Conservation (phyloP, 345 rosid genomes). For the Euphorbia peplus region DNA sequence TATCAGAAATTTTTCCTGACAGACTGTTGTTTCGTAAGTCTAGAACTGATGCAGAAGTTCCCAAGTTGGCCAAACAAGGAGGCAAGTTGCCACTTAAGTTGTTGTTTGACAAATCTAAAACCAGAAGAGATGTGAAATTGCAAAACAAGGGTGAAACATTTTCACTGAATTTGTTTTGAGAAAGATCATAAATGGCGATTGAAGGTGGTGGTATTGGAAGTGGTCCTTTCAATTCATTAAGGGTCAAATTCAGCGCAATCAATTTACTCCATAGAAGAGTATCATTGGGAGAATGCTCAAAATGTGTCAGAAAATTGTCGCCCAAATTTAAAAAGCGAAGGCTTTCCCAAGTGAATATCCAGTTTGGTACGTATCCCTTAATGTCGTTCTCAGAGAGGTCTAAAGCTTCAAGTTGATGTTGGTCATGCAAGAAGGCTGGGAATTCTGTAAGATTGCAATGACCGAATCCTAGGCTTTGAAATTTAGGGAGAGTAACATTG, state of each 20-base stretch:
- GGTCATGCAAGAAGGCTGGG: slow-evolving; percentile 21
- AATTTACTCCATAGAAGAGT: background rate
- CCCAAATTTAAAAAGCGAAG: background rate
- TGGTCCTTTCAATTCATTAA: slow-evolving; percentile 2
- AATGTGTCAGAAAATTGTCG: slow-evolving; percentile 2
- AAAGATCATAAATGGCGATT: background rate
- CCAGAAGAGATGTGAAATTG: background rate
- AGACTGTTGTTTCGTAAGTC: background rate
- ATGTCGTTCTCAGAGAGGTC: slow-evolving; percentile 26
- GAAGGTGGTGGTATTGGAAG: slow-evolving; percentile 13
- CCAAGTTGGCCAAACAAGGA: background rate
- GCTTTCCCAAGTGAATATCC: background rate
- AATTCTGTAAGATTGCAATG: slow-evolving; percentile 17
- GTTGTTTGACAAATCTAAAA: background rate
- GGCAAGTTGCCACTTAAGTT: slow-evolving; percentile 1
- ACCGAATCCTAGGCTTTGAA: background rate
- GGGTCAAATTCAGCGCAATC: background rate
- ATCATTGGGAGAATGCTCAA: background rate
- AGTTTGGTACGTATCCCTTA: slow-evolving; percentile 8
- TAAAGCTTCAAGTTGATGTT: background rate
- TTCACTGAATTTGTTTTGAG: background rate
- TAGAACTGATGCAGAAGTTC: background rate
- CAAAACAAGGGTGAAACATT: background rate
- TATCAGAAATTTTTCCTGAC: background rate
- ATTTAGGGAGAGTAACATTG: background rate